Evolutionary conservation across 2,329 filamentous ascomycete species (phyloP).

Genomic region (Mycosphaerella sp.): DNA sequence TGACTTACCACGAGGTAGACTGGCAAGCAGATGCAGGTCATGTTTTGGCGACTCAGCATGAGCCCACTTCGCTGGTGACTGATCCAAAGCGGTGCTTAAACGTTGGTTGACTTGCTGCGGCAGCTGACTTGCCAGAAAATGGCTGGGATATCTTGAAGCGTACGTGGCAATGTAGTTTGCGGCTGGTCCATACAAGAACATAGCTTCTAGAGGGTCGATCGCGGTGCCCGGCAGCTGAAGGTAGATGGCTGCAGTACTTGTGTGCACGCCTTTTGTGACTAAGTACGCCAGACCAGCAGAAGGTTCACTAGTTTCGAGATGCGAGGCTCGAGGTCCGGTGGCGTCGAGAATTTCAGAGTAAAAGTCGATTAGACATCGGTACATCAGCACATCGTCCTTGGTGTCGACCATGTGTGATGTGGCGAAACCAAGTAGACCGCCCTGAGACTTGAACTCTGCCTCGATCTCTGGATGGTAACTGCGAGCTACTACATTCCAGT

Average conservation of each 20-base stretch:
- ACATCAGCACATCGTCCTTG: slow-evolving; percentile 52
- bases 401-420: slow-evolving; percentile 51
- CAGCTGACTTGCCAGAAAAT: slow-evolving; percentile 45
- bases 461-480: slow-evolving; percentile 51
- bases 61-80: slow-evolving; percentile 46
- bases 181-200: slow-evolving; percentile 49
- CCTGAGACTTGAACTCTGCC: slow-evolving; percentile 30
- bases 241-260: slow-evolving; percentile 45
- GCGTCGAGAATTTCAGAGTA: slow-evolving; percentile 46
- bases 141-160: slow-evolving; percentile 48
- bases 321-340: slow-evolving; percentile 2
- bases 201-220: slow-evolving; percentile 46
- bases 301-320: slow-evolving; percentile 4
- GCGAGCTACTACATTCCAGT: slow-evolving; percentile 49
- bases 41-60: slow-evolving; percentile 49
- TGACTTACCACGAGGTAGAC: slow-evolving; percentile 44
- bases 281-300: slow-evolving; percentile 46
- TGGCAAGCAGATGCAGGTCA: slow-evolving; percentile 52
- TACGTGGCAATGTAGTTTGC: slow-evolving; percentile 55
- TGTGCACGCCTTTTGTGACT: slow-evolving; percentile 46
- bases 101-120: slow-evolving; percentile 44
- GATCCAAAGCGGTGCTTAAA: slow-evolving; percentile 41
- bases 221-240: slow-evolving; percentile 43
- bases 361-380: slow-evolving; percentile 54
- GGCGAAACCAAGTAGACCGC: slow-evolving; percentile 50